Percentiles rank a stretch among this genome's conserved stretches.
phyloP scores from a whole-genome alignment of 805 yeast species.

The Pichia paraexigua region DNA sequence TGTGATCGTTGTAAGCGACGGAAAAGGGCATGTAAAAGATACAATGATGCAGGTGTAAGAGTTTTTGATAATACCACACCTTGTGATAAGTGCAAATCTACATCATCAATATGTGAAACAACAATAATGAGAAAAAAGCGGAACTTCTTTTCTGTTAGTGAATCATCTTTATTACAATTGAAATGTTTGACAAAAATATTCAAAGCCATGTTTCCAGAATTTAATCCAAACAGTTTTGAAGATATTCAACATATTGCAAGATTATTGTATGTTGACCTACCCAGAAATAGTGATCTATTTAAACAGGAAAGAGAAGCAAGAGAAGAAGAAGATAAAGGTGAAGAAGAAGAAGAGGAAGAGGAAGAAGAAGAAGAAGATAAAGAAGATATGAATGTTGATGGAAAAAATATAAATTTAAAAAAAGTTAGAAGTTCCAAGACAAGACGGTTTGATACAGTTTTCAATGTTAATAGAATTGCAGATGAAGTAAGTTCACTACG shows the following conservation, averaged over 20 bases:
- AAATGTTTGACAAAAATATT: slow-evolving; percentile 27
- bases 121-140: slow-evolving; percentile 27
- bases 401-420: not conserved
- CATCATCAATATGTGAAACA: slow-evolving; percentile 24
- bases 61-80: slow-evolving; percentile 21
- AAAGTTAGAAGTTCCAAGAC: not conserved
- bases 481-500: slow-evolving; percentile 2
- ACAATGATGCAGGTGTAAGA: slow-evolving; percentile 12
- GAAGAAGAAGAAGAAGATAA: not conserved
- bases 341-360: not conserved
- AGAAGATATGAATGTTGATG: not conserved
- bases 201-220: slow-evolving; percentile 29
- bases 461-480: slow-evolving; percentile 12
- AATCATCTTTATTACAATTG: slow-evolving; percentile 29
- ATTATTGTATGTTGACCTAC: slow-evolving; percentile 15
- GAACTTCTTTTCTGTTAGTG: slow-evolving; percentile 25
- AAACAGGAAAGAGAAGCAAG: not conserved
- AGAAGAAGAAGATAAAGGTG: not conserved
- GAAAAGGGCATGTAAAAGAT: slow-evolving; percentile 29
- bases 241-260: slow-evolving; percentile 27
- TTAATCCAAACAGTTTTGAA: slow-evolving; percentile 30
- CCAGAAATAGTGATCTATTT: slow-evolving; percentile 2
- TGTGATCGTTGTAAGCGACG: slow-evolving; percentile 32
- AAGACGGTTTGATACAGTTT: not conserved
- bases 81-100: slow-evolving; percentile 24